A percentile compares a stretch with the other conserved stretches of the same genome.
phyloP scores from a whole-genome alignment of 2,329 filamentous ascomycete species.

The Trichoderma koningiopsis region DNA sequence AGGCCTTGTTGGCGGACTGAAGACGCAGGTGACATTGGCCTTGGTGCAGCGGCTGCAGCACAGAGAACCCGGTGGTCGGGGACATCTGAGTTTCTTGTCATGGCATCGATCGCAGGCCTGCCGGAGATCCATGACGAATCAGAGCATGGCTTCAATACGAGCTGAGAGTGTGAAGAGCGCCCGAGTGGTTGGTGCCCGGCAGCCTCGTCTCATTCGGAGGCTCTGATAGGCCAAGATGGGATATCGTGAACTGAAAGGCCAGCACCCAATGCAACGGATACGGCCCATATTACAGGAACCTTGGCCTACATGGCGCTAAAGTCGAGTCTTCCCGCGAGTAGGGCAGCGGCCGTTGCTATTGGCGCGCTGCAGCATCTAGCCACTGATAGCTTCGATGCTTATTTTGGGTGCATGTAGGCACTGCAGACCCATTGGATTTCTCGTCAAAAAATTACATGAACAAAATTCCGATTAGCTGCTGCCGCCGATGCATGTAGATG shows the following conservation, averaged over 20 bases:
- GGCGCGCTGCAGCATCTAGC: conserved; percentile 1
- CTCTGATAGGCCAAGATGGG: background rate
- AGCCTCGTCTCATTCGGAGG: background rate
- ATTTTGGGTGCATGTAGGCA: background rate
- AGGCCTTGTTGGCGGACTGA: conserved; percentile 43
- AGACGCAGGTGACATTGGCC: conserved; percentile 45
- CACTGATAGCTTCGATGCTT: background rate
- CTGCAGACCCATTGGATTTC: background rate
- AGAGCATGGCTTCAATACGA: background rate
- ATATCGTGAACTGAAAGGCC: background rate
- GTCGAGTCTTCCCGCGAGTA: background rate
- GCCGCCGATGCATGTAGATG: background rate
- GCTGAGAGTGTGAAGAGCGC: background rate
- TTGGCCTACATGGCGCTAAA: conserved; percentile 25
- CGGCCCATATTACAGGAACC: conserved; percentile 24
- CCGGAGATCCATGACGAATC: conserved; percentile 28
- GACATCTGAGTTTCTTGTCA: conserved; percentile 50
- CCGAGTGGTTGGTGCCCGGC: background rate
- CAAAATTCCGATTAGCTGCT: background rate
- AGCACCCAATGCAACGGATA: background rate
- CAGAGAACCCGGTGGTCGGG: conserved; percentile 41
- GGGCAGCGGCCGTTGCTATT: conserved; percentile 7
- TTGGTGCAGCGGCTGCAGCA: conserved; percentile 47
- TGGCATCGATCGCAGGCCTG: conserved; percentile 50
- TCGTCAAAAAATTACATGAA: background rate